Percentiles rank a stretch among this genome's conserved stretches.
Conservation (phyloP, 495 filamentous ascomycete genomes). For the Lophiotrema nucula region DNA sequence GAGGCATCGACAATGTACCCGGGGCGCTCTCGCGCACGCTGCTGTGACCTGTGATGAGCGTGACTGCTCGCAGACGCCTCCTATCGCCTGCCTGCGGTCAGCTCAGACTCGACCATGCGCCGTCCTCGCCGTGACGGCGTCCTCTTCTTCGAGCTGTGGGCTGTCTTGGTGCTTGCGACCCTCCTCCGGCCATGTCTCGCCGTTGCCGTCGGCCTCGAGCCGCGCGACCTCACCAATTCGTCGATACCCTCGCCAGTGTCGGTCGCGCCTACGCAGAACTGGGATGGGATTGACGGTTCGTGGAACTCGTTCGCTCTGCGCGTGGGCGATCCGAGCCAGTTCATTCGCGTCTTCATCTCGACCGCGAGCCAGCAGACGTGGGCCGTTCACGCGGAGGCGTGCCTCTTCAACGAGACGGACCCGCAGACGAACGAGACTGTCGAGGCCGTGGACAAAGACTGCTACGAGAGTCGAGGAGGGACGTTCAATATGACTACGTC, state of each 20-base stretch:
- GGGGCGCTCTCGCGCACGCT: constrained; percentile 16
- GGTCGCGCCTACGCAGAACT: constrained; percentile 40
- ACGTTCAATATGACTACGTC: constrained; percentile 30
- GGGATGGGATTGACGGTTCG: constrained; percentile 55
- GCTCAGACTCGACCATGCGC: constrained; percentile 20
- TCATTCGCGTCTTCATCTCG: constrained; percentile 48
- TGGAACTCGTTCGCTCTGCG: constrained; percentile 54
- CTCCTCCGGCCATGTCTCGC: constrained; percentile 12
- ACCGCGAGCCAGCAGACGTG: constrained; percentile 48
- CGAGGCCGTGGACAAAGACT: constrained; percentile 1
- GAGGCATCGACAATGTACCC: constrained; percentile 12
- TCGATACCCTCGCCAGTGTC: constrained; percentile 36
- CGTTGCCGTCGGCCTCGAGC: constrained; percentile 9
- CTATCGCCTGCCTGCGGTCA: constrained; percentile 7
- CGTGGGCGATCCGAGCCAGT: constrained; percentile 52
- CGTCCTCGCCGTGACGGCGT: neutral
- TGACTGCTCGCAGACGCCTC: neutral
- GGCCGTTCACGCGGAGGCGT: constrained; percentile 42
- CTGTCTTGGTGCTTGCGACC: constrained; percentile 11
- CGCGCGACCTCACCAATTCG: neutral
- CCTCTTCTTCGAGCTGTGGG: neutral
- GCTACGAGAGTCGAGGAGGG: constrained; percentile 25
- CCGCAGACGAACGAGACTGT: constrained; percentile 11
- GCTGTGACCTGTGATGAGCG: constrained; percentile 8
- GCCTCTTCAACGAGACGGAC: constrained; percentile 21